phyloP scores from a whole-genome alignment of 805 yeast species.

The Metschnikowia chrysomelidarum region DNA sequence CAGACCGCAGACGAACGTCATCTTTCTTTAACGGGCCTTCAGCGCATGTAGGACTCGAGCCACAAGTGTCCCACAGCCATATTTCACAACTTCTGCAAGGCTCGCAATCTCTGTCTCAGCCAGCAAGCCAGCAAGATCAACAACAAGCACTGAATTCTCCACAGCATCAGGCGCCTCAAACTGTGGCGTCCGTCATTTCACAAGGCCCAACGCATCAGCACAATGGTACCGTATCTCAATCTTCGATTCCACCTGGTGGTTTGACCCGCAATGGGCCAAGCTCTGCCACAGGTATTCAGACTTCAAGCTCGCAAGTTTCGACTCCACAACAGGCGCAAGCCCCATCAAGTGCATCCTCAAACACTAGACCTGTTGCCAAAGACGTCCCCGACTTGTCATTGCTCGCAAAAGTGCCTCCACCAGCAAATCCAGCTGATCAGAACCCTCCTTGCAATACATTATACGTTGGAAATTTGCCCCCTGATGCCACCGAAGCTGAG shows the following conservation, averaged over 20 bases:
- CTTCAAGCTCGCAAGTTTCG: conserved; percentile 5
- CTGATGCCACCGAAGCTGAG: conserved; percentile 94
- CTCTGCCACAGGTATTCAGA: conserved; percentile 3
- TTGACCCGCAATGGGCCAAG: conserved; percentile 11
- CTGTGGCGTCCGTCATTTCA: conserved; percentile 18
- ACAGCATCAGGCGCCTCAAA: conserved; percentile 11
- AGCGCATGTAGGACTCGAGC: conserved; percentile 7
- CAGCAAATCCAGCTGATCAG: conserved; percentile 98
- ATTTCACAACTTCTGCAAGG: background rate
- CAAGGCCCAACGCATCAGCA: conserved; percentile 18
- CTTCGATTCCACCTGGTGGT: conserved; percentile 5
- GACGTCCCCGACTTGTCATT: conserved; percentile 66
- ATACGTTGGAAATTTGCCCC: conserved; percentile 95
- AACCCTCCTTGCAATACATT: conserved; percentile 98
- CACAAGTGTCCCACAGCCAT: conserved; percentile 1
- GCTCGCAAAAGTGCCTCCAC: conserved; percentile 80
- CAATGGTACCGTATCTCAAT: conserved; percentile 8
- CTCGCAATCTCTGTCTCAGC: background rate
- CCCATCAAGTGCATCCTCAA: conserved; percentile 14
- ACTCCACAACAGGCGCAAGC: conserved; percentile 10
- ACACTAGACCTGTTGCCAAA: conserved; percentile 21
- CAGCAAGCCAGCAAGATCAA: conserved; percentile 8
- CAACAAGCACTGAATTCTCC: conserved; percentile 2
- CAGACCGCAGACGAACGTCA: conserved; percentile 50
- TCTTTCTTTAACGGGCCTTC: conserved; percentile 44